Percentiles rank a stretch among this genome's conserved stretches.
Conservation (phyloP, 208 protist species). For the Leishmania mexicana region DNA sequence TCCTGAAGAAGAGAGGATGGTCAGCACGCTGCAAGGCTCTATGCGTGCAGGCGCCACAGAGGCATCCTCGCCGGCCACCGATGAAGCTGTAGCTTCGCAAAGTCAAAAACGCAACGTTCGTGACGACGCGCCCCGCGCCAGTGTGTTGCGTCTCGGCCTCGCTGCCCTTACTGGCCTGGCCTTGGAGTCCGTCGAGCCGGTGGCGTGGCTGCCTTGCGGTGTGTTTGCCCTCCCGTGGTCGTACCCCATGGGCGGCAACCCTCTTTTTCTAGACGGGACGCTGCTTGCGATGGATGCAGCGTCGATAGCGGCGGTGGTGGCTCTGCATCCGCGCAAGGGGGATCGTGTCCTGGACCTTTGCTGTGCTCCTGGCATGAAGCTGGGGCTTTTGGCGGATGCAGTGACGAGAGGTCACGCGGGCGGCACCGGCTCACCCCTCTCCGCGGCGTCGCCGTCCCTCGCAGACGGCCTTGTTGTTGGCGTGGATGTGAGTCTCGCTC, state of each 20-base stretch:
- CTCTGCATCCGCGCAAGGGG: conserved; percentile 52
- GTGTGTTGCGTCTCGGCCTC: conserved; percentile 25
- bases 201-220: conserved; percentile 71
- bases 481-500: conserved; percentile 67
- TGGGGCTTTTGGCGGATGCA: conserved; percentile 65
- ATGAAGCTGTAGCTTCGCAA: background rate
- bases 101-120: background rate
- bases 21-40: background rate
- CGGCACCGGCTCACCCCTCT: background rate
- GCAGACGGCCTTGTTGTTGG: conserved; percentile 55
- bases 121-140: background rate
- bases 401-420: conserved; percentile 11
- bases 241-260: conserved; percentile 28
- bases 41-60: background rate
- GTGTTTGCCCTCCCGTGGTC: conserved; percentile 49
- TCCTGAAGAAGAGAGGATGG: background rate
- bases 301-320: conserved; percentile 82
- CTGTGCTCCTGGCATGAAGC: conserved; percentile 90
- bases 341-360: conserved; percentile 87
- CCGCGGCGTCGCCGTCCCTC: background rate
- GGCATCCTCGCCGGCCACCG: background rate
- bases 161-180: conserved; percentile 32
- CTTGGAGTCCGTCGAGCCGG: conserved; percentile 24
- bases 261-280: conserved; percentile 41
- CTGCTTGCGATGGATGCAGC: conserved; percentile 87